Percentiles rank a stretch among this genome's conserved stretches.
Evolutionary conservation across 2,329 filamentous ascomycete species (phyloP).

Genomic region (Colletotrichum chrysophilum): DNA sequence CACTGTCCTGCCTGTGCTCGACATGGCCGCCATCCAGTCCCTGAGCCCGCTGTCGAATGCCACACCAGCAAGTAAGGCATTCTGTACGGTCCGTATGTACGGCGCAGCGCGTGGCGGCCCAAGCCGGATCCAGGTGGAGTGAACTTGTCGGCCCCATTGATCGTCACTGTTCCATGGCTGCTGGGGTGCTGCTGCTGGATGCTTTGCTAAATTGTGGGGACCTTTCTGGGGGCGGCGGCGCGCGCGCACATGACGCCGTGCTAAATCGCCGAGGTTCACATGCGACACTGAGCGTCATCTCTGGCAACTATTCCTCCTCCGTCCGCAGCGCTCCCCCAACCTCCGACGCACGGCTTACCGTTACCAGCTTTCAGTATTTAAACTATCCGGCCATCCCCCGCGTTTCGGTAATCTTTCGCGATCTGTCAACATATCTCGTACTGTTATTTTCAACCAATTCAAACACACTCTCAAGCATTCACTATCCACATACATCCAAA

Average conservation of each 20-base stretch:
- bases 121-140: background rate
- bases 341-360: slow-evolving; percentile 12
- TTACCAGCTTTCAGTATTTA: slow-evolving; percentile 16
- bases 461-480: background rate
- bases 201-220: background rate
- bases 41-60: background rate
- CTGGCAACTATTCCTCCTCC: slow-evolving; percentile 7
- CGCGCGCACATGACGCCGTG: slow-evolving; percentile 16
- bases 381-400: slow-evolving; percentile 9
- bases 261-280: slow-evolving; percentile 25
- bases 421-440: background rate
- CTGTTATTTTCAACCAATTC: background rate
- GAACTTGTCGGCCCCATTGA: background rate
- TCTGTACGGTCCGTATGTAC: background rate
- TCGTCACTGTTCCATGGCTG: background rate
- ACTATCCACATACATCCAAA: slow-evolving; percentile 30
- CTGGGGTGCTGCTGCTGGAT: background rate
- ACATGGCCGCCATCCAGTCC: background rate
- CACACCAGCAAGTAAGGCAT: background rate
- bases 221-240: background rate
- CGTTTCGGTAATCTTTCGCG: background rate
- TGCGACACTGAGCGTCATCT: slow-evolving; percentile 22
- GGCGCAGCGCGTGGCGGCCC: background rate
- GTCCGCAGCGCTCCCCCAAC: slow-evolving; percentile 3
- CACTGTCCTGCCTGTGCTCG: background rate